Evolutionary conservation across 768 basidiomycete genomes (phyloP), one percentile per base, ranked within the genome.

Genomic region (Boletus pseudopeckii): DNA sequence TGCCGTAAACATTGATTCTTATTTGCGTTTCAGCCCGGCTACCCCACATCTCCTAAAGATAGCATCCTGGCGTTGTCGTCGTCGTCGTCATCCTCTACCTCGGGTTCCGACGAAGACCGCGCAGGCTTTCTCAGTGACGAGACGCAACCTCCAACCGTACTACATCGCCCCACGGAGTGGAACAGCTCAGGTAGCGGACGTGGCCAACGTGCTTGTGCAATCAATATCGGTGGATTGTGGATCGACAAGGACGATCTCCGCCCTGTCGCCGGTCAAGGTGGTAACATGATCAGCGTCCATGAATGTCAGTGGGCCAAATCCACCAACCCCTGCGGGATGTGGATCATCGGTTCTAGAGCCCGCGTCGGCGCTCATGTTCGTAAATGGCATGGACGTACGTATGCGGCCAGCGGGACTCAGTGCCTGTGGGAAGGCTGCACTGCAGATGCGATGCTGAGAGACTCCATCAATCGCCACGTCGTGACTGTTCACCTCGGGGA

Each of bases 361-460:
- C 8, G 20, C 4, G 9, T 59, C 7, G 52, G 36, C 13, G 28
- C 36, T 22, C 56, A 59, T 13, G 22, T 51, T 15, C 51, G 52
- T 4, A 50, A 45, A 15, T 59, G 58, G 56, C 58, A 59, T 28
- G 1, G 20, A 1, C 14, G 1, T 6, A n/a, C 18, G 0, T 9
- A 13, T 6, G 22, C 18, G 7, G 13, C 22, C 10, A 20, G 33
- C 8, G 49, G 2, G 22, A 24, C 24, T 9, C 18, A 2, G 7
- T 58, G 57, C 42, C 11, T 42, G 17, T 59, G 57, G 58, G 34
- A 57, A 1, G 43, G 55, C 2, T 58, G 57, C 20, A 32, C 7
- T 2, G 14, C 32, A 4, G 48, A 40, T 26, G 1, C 20, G 4
- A 54, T 60, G 55, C 34, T 17, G 7, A 34, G 36, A 18, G 45